Conservation (phyloP, 495 filamentous ascomycete genomes). For the Sordaria brevicollis region DNA sequence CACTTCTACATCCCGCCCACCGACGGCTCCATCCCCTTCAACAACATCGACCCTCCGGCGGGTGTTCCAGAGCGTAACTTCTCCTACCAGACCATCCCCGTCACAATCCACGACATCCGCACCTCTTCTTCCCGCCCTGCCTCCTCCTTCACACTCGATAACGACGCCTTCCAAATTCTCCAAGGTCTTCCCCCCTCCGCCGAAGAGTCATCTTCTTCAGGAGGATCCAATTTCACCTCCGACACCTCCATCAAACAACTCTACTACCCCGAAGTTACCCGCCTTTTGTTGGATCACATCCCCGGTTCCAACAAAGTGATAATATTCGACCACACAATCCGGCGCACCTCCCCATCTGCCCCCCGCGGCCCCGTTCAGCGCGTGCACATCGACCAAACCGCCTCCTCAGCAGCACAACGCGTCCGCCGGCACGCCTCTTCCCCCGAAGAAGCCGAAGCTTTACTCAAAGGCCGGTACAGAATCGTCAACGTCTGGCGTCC, state of each 20-base stretch:
- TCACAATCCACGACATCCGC: conserved; percentile 56
- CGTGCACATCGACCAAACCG: conserved; percentile 80
- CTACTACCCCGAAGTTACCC: conserved; percentile 80
- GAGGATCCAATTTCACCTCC: conserved; percentile 42
- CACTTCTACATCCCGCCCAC: conserved; percentile 59
- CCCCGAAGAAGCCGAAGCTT: conserved; percentile 41
- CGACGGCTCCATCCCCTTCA: conserved; percentile 54
- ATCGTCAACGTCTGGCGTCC: conserved; percentile 88
- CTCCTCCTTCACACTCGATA: conserved; percentile 52
- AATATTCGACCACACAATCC: conserved; percentile 89
- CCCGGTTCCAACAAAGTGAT: conserved; percentile 52
- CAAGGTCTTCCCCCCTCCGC: conserved; percentile 39
- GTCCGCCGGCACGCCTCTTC: conserved; percentile 49
- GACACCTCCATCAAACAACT: conserved; percentile 50
- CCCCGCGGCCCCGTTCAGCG: conserved; percentile 53
- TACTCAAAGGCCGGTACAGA: conserved; percentile 55
- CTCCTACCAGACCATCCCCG: conserved; percentile 47
- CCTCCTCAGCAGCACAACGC: conserved; percentile 48
- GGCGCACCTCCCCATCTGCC: conserved; percentile 44
- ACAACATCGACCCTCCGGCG: conserved; percentile 59
- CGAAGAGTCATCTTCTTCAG: conserved; percentile 20
- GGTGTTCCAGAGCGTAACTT: conserved; percentile 45
- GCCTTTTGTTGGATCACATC: conserved; percentile 49
- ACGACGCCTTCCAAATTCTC: conserved; percentile 59
- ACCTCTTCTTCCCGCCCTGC: conserved; percentile 3